Percentiles rank a stretch among this genome's conserved stretches.
Evolutionary conservation across 176 grass and related monocot species (phyloP).

Genomic region (Hsuehochloa calcarea): DNA sequence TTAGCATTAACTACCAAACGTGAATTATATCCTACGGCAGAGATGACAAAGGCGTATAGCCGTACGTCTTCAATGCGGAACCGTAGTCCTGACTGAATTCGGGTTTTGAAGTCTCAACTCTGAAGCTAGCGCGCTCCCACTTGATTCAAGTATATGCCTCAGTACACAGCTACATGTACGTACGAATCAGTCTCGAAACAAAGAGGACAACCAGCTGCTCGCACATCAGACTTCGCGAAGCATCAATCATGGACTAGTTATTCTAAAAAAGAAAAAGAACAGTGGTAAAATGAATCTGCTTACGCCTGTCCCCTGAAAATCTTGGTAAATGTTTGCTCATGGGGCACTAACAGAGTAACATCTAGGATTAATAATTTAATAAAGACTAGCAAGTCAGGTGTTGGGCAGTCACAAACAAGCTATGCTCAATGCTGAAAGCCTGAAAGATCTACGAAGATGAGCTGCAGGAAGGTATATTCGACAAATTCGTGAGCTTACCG

Average conservation of each 20-base stretch:
- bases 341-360: not conserved
- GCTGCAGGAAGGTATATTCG: not conserved
- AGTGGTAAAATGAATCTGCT: not conserved
- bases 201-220: not conserved
- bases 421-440: not conserved
- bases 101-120: not conserved
- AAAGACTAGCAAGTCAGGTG: not conserved
- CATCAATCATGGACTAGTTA: not conserved
- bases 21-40: slow-evolving; percentile 6
- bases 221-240: not conserved
- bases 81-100: not conserved
- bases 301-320: not conserved
- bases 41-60: not conserved
- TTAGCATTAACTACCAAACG: not conserved
- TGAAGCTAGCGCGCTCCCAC: not conserved
- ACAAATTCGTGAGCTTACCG: slow-evolving; percentile 21
- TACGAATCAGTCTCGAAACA: not conserved
- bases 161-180: not conserved
- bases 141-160: not conserved
- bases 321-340: not conserved
- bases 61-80: not conserved
- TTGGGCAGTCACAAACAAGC: not conserved
- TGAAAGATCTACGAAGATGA: not conserved
- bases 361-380: not conserved
- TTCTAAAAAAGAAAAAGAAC: not conserved